These are phyloP conservation scores for Phalaenopsis hybrid DNA, from an alignment of 116 monocot genomes.

Conservation along the genomic window DNA sequence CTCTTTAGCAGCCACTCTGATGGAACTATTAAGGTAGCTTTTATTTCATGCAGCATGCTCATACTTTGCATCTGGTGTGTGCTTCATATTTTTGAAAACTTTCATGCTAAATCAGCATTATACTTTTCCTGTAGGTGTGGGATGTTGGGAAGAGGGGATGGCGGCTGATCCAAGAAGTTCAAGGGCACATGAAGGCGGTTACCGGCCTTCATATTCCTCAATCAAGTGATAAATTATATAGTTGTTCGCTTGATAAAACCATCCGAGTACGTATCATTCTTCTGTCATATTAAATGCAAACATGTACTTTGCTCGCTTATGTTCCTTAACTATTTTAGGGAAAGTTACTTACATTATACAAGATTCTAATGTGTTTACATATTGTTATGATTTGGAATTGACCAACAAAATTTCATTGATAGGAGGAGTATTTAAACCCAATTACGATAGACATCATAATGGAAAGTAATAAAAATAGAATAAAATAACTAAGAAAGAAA, in stretches of 20 bases:
- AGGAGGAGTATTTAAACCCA: too few relatives aligned
- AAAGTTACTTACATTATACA: not conserved
- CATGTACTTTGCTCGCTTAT: not conserved
- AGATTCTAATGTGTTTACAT: too few relatives aligned
- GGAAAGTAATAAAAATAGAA: too few relatives aligned
- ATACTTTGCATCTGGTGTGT: not conserved
- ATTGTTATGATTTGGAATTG: too few relatives aligned
- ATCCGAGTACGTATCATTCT: constrained; percentile 29
- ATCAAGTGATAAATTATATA: constrained; percentile 35
- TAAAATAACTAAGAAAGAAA: too few relatives aligned
- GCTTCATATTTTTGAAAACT: not conserved
- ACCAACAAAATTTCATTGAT: too few relatives aligned
- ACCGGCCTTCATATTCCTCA: constrained; percentile 30
- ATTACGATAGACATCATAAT: too few relatives aligned
- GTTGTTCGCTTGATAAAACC: constrained; percentile 45
- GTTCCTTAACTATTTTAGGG: not conserved
- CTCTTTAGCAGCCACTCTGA: constrained; percentile 49
- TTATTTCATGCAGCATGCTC: not conserved
- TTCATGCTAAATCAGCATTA: constrained; percentile 13
- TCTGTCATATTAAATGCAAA: not conserved
- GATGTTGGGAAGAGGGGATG: constrained; percentile 28
- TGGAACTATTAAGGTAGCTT: constrained; percentile 49
- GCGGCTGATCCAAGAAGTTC: constrained; percentile 39
- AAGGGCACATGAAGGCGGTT: constrained; percentile 36
- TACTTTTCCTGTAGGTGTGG: constrained; percentile 33